Percentiles rank a stretch among this genome's conserved stretches.
Conservation (phyloP, 495 filamentous ascomycete species). For the Aspergillus egyptiacus region DNA sequence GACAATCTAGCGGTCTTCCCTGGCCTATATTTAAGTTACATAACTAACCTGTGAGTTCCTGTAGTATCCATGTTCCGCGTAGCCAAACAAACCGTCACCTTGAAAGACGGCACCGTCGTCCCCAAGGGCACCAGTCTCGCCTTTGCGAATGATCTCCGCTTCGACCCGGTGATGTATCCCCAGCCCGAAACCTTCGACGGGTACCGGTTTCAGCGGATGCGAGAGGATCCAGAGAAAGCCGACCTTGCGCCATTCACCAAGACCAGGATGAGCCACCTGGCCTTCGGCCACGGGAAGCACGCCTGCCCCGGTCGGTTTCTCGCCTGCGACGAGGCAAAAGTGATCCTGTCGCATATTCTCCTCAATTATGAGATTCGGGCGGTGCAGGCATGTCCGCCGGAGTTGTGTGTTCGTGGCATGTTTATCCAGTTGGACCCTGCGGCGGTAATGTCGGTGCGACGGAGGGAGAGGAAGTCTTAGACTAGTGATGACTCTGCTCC, state of each 20-base stretch:
- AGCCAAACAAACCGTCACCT: neutral
- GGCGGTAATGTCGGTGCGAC: too few species aligned
- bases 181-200: constrained; percentile 7
- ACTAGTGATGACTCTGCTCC: too few species aligned
- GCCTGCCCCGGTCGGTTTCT: constrained; percentile 15
- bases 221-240: neutral
- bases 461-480: too few species aligned
- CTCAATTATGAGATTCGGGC: constrained; percentile 17
- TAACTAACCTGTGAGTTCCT: neutral
- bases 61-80: neutral
- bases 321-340: constrained; percentile 9
- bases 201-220: constrained; percentile 3
- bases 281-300: constrained; percentile 12
- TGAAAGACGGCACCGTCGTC: constrained; percentile 1
- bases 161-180: neutral
- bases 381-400: too few species aligned
- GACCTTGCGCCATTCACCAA: neutral
- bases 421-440: too few species aligned
- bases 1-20: neutral
- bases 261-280: constrained; percentile 7
- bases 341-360: constrained; percentile 8
- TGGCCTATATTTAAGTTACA: too few species aligned
- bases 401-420: too few species aligned
- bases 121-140: neutral
- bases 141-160: neutral